Conservation (phyloP, 106 monocot species). For the Acanthochlamys bracteata region DNA sequence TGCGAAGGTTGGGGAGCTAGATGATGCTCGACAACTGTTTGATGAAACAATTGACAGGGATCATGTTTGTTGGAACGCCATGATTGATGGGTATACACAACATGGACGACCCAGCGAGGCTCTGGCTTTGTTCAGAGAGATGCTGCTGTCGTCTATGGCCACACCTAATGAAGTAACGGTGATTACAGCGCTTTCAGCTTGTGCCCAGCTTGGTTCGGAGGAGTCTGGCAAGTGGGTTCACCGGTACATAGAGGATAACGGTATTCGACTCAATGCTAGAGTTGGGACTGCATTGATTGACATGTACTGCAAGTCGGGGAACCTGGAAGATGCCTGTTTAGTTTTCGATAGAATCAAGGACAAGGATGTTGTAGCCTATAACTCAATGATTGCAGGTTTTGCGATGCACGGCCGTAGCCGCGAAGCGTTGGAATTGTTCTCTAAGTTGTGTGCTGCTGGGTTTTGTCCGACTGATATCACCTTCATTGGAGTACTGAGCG, state of each 20-base stretch:
- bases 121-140: slow-evolving; percentile 39
- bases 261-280: slow-evolving; percentile 19
- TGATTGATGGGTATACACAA: slow-evolving; percentile 79
- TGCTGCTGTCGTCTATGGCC: slow-evolving; percentile 20
- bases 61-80: slow-evolving; percentile 64
- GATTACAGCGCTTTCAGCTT: slow-evolving; percentile 42
- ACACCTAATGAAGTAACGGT: slow-evolving; percentile 45
- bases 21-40: slow-evolving; percentile 44
- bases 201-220: slow-evolving; percentile 54
- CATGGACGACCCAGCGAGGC: slow-evolving; percentile 47
- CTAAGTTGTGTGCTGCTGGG: slow-evolving; percentile 13
- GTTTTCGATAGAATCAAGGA: slow-evolving; percentile 44
- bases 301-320: slow-evolving; percentile 85
- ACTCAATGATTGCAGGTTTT: slow-evolving; percentile 64
- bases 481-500: slow-evolving; percentile 61
- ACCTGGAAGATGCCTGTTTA: slow-evolving; percentile 46
- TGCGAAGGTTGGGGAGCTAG: slow-evolving; percentile 39
- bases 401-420: slow-evolving; percentile 65
- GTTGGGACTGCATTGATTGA: slow-evolving; percentile 69
- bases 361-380: slow-evolving; percentile 64
- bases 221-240: slow-evolving; percentile 62
- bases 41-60: slow-evolving; percentile 41
- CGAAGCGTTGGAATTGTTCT: slow-evolving; percentile 40
- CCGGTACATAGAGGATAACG: slow-evolving; percentile 25
- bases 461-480: slow-evolving; percentile 64